Evolutionary conservation across 176 grass and related monocot genomes (phyloP), one percentile per base, ranked within the genome.

Genomic region (Carex kokanica): DNA sequence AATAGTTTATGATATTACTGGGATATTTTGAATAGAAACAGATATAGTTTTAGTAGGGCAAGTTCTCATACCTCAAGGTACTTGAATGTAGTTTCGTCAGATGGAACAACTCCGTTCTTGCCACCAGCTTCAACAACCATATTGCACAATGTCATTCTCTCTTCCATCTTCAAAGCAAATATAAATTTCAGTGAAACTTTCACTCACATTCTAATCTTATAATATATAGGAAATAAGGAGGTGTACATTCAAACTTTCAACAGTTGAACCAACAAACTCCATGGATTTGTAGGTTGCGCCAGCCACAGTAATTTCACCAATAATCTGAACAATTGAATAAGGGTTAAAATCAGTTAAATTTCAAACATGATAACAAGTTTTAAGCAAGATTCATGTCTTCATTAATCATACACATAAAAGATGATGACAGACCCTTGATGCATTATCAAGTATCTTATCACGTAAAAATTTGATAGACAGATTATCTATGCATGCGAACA

Each of bases 121-220:
- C 95, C 92, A 34, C 92, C 95, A 66, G 95, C 95, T 88, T 98
- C 92, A 85, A 98, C 66, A 82, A 94, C 92, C 95, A 98, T 94
- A 64, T 98, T 94, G 81, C 95, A 94, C 27, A 94, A 74, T 68
- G 95, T 98, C 95, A 98, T 98, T 78, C 92, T 84, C 82, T 98
- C 95, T 87, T 98, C 95, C 90, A 98, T 94, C 95, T 97, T 84
- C 80, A 62, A 85, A 72, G 1, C 12, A 73, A 58, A 70, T 40
- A 25, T 20, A 24, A 20, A 81, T 57, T 32, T 12, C 69, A 86
- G 55, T 79, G 61, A 8, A 85, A 81, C 57, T 64, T 52, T 80
- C 24, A 86, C 21, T 66, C 4, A 32, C 51, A 74, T 55, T 81
- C 24, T 40, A 64, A 73, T 64, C 16, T 78, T n/a, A 23, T 60